A percentile compares a stretch with the other conserved stretches of the same genome.
Conservation (phyloP, 495 filamentous ascomycete species). For the Aspergillus asperescens region DNA sequence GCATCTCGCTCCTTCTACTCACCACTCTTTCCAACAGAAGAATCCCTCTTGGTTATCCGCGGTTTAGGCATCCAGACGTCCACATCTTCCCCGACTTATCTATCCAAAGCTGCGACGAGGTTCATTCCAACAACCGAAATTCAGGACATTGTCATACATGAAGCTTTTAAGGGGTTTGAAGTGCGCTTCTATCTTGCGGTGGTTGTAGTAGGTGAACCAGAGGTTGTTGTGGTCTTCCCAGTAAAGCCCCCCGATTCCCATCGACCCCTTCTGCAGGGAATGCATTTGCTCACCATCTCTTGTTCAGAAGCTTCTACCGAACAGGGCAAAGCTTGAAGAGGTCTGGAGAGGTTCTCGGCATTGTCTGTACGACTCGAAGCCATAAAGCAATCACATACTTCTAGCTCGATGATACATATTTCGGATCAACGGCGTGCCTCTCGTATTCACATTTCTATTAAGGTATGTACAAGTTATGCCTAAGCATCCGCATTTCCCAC, state of each 20-base stretch:
- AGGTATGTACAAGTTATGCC: slow-evolving; percentile 22
- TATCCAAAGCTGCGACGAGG: slow-evolving; percentile 61
- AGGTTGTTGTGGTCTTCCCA: slow-evolving; percentile 90
- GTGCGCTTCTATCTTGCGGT: slow-evolving; percentile 86
- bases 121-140: slow-evolving; percentile 94
- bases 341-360: slow-evolving; percentile 77
- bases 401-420: not conserved
- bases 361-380: slow-evolving; percentile 69
- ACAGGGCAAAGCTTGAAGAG: slow-evolving; percentile 63
- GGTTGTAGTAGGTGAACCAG: slow-evolving; percentile 84
- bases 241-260: slow-evolving; percentile 33
- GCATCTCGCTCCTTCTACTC: not conserved
- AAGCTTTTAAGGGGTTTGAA: slow-evolving; percentile 91
- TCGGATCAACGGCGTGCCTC: not conserved
- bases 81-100: slow-evolving; percentile 58
- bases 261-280: not conserved
- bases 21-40: slow-evolving; percentile 49
- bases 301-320: slow-evolving; percentile 59
- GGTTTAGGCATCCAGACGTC: slow-evolving; percentile 88
- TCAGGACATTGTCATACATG: slow-evolving; percentile 87
- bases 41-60: slow-evolving; percentile 82
- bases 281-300: not conserved
- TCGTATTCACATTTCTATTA: slow-evolving; percentile 10
- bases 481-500: slow-evolving; percentile 14
- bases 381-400: slow-evolving; percentile 19